Evolutionary conservation across 2,329 filamentous ascomycete genomes (phyloP).

Genomic region (Scedosporium boydii): DNA sequence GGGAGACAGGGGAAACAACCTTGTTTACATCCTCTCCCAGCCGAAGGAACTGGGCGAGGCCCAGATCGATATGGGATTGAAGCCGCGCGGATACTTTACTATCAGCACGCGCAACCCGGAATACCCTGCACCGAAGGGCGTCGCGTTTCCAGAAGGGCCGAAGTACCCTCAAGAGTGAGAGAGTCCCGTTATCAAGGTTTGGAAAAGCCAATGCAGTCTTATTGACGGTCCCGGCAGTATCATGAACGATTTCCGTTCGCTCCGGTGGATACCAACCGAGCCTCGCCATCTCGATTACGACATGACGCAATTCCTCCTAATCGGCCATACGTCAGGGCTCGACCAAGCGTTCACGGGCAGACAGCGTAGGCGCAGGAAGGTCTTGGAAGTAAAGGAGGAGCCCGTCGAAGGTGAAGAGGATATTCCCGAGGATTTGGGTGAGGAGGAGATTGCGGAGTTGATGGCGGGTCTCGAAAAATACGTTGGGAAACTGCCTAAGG

Average conservation of each 20-base stretch:
- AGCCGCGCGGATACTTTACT: constrained; percentile 65
- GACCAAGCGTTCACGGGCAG: not conserved
- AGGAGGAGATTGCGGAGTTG: constrained; percentile 1
- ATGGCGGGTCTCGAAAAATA: constrained; percentile 1
- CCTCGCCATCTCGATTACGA: constrained; percentile 67
- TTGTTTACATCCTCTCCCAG: constrained; percentile 72
- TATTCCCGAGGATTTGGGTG: not conserved
- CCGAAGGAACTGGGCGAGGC: constrained; percentile 60
- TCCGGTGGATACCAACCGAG: constrained; percentile 65
- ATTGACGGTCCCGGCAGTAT: constrained; percentile 33
- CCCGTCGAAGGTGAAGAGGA: constrained; percentile 3
- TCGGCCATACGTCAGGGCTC: constrained; percentile 48
- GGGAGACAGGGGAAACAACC: constrained; percentile 61
- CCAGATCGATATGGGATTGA: constrained; percentile 65
- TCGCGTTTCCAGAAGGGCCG: constrained; percentile 52
- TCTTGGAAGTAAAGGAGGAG: constrained; percentile 2
- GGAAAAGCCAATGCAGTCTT: constrained; percentile 2
- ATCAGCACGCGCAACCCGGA: constrained; percentile 74
- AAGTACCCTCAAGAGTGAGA: constrained; percentile 62
- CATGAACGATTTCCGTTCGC: constrained; percentile 58
- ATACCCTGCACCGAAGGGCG: constrained; percentile 53
- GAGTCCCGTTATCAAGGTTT: not conserved
- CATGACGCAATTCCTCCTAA: constrained; percentile 68
- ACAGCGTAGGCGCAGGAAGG: not conserved
- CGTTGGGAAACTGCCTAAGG: not conserved